Conservation (phyloP, 345 rosid genomes). For the Microthlaspi erraticum region DNA sequence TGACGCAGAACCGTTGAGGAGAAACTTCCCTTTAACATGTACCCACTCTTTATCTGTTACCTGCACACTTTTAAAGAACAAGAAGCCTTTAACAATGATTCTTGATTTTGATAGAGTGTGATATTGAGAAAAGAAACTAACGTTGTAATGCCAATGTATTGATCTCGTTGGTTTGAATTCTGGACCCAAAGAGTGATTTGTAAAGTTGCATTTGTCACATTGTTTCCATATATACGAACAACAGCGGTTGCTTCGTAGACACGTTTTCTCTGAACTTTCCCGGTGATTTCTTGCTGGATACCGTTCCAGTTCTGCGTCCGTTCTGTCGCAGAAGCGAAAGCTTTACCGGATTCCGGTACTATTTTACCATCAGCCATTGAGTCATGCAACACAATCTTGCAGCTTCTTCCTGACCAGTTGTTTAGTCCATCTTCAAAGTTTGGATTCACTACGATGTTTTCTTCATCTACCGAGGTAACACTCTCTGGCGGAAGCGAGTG, state of each 20-base stretch:
- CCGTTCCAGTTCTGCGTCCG: slow-evolving; percentile 88
- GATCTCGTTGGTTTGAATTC: slow-evolving; percentile 69
- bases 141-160: slow-evolving; percentile 75
- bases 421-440: slow-evolving; percentile 76
- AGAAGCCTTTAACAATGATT: slow-evolving; percentile 55
- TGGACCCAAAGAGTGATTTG: slow-evolving; percentile 80
- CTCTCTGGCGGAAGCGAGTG: slow-evolving; percentile 26
- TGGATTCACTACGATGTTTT: slow-evolving; percentile 69
- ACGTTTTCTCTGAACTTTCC: slow-evolving; percentile 67
- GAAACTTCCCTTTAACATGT: slow-evolving; percentile 81
- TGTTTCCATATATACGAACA: slow-evolving; percentile 72
- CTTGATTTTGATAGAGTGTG: slow-evolving; percentile 26
- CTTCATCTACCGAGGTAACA: slow-evolving; percentile 52
- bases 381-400: slow-evolving; percentile 70
- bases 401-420: slow-evolving; percentile 90
- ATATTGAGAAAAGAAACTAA: slow-evolving; percentile 38
- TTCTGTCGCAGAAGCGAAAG: slow-evolving; percentile 72
- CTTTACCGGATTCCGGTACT: slow-evolving; percentile 68
- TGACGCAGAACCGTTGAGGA: slow-evolving; percentile 73
- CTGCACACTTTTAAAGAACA: slow-evolving; percentile 58
- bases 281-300: slow-evolving; percentile 84
- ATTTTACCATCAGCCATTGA: slow-evolving; percentile 81
- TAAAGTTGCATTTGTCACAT: slow-evolving; percentile 56
- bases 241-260: slow-evolving; percentile 69
- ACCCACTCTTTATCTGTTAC: slow-evolving; percentile 86